Percentiles rank a stretch among this genome's conserved stretches.
Evolutionary conservation across 1,139 yeast genomes (phyloP).

Genomic region (Suhomyces coccinellae): DNA sequence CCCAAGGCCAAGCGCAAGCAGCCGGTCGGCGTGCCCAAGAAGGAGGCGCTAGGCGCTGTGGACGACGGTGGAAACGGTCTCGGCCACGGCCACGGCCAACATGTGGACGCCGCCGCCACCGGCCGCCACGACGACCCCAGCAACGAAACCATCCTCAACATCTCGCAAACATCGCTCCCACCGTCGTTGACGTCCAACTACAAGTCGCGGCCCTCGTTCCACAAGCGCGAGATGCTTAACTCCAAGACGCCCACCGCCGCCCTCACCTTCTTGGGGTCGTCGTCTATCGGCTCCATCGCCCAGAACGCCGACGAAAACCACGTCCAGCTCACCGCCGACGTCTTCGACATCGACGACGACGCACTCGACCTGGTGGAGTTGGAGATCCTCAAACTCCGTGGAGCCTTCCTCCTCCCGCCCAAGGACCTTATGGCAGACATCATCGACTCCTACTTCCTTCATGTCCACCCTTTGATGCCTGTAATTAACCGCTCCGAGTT

Average conservation of each 20-base stretch:
- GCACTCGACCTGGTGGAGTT: constrained; percentile 65
- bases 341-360: constrained; percentile 38
- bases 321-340: constrained; percentile 42
- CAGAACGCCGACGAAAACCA: constrained; percentile 49
- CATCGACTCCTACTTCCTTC: constrained; percentile 62
- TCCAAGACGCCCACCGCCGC: constrained; percentile 22
- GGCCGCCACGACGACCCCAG: constrained; percentile 7
- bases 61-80: no score
- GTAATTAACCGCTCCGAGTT: constrained; percentile 66
- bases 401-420: constrained; percentile 71
- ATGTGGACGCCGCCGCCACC: constrained; percentile 1
- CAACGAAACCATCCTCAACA: constrained; percentile 46
- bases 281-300: constrained; percentile 43
- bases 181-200: constrained; percentile 47
- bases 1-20: constrained; percentile 25
- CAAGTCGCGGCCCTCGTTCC: constrained; percentile 42
- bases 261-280: constrained; percentile 44
- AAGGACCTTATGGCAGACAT: constrained; percentile 61
- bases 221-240: constrained; percentile 34
- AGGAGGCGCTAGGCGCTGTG: constrained; percentile 3
- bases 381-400: constrained; percentile 65
- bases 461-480: constrained; percentile 71
- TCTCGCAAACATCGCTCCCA: constrained; percentile 46
- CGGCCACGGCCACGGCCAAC: constrained; percentile 2
- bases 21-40: constrained; percentile 6